Evolutionary conservation across 2,329 filamentous ascomycete genomes (phyloP), one percentile per base, ranked within the genome.

Genomic region (Sarocladium oryzae): DNA sequence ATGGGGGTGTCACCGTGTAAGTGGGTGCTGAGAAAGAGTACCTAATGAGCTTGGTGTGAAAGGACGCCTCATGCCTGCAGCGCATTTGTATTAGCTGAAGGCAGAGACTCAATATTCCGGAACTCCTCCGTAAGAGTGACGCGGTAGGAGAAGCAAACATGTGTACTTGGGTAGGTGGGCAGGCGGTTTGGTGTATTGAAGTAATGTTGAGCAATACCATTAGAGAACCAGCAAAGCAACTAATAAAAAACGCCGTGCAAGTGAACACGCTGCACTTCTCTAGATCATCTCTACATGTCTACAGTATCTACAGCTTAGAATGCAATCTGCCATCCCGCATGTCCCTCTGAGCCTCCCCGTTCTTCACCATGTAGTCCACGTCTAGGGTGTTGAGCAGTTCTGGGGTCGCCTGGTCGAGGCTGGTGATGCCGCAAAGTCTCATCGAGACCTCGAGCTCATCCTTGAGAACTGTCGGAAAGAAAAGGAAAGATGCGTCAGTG

Each of bases 331-430:
- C 7, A 4, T 18, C 15, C 8, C 16, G 18, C 18, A 23, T 41
- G 15, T 41, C 18, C 37, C 11, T 41, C 37, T 41, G 37, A 21
- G 37, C 15, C 37, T 41, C 37, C 16, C 37, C 37, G 15, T 41
- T 21, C 21, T 15, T 48, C 20, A 66, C 64, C 51, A 66, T 51
- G 28, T 66, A 55, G 13, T 66, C 61, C 15, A 66, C 49, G 15
- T 65, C 63, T 24, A 60, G n/a, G 0, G 64, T 66, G 37, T 66
- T 66, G 2, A 66, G 61, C 45, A 66, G 53, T 0, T 54, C 57
- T 4, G 63, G 58, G 0, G 57, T 60, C 1, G 59, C 61, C 21
- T 66, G 58, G 1, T 62, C 58, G 1, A 66, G 40, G 21, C 60
- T 61, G 0, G 61, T 66, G 1, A 65, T 53, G 2, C 64, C 64